These are phyloP conservation scores for Torulaspora microellipsoides DNA, from an alignment of 805 yeast genomes.

Conservation along the genomic window DNA sequence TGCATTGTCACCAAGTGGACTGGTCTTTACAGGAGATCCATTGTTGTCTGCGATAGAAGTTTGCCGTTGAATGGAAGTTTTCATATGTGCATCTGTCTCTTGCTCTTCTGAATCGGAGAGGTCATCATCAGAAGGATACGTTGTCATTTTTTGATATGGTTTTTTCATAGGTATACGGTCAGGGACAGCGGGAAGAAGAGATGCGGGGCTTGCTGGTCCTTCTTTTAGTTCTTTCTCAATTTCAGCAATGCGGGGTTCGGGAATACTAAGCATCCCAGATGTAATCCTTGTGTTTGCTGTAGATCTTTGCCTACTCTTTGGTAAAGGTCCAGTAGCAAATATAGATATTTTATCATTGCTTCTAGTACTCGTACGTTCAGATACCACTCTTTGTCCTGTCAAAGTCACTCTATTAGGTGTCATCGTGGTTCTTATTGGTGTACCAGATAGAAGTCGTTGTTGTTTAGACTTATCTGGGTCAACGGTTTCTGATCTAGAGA, in stretches of 20 bases:
- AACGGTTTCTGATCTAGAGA: conserved; percentile 36
- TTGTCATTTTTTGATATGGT: conserved; percentile 21
- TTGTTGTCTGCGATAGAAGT: conserved; percentile 34
- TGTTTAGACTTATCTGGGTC: conserved; percentile 37
- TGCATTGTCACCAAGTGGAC: conserved; percentile 19
- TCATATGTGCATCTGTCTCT: conserved; percentile 7
- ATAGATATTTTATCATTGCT: conserved; percentile 14
- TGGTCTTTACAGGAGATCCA: conserved; percentile 29
- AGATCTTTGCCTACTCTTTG: conserved; percentile 12
- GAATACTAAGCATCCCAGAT: conserved; percentile 42
- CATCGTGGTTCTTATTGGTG: conserved; percentile 26
- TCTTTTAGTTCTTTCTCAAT: conserved; percentile 37
- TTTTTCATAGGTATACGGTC: conserved; percentile 36
- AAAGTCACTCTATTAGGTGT: conserved; percentile 24
- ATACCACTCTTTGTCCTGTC: conserved; percentile 31
- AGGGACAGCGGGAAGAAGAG: conserved; percentile 31
- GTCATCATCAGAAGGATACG: conserved; percentile 12
- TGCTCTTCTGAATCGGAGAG: conserved; percentile 19
- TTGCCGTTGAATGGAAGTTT: conserved; percentile 19
- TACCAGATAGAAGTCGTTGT: conserved; percentile 32
- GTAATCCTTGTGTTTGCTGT: conserved; percentile 35
- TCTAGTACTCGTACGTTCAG: conserved; percentile 21
- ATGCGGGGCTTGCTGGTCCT: conserved; percentile 38
- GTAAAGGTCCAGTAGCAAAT: conserved; percentile 9
- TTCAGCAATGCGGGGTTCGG: conserved; percentile 41